Base-by-base conservation (phyloP, 2,329 filamentous ascomycete genomes). In the Malbranchea cinnamomea region DNA sequence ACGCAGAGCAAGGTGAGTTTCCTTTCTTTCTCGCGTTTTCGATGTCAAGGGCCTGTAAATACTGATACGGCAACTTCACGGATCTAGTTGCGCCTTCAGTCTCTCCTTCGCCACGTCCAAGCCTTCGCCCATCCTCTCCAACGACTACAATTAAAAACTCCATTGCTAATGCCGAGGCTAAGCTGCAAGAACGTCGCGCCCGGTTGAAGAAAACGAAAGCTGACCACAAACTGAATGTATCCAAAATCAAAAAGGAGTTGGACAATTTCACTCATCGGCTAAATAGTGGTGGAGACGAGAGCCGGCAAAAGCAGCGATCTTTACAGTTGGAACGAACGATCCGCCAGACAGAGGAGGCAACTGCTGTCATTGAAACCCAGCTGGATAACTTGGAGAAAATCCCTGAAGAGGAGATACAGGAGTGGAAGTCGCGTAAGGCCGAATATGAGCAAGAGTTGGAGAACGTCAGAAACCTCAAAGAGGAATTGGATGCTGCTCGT, bases 101-200 rank as follows among this genome's bases (percentile, higher is more conserved):
- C 15, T 49, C 59, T 11, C 57, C 67, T 15, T 58, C 67, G 24
- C 60, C 65, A 28, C 68, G 71, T 37, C 67, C 69, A 37, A 61
- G 67, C 17, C 60, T 74, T 32, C 65, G 71, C 24, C 72, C 72
- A 26, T 71, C 70, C 22, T 76, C 72, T 14, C 72, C 72, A 10
- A 68, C 65, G 9, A 74, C 72, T 10, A 76, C 72, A 1, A 55
- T 77, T 29, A 73, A 67, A 47, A 74, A 74, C 36, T 75, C 72
- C 5, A 73, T 77, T 31, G 57, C 65, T 37, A 68, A 70, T 22
- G 68, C 68, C 22, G 70, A 76, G 45, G 58, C 62, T 30, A 72
- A 71, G 43, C 52, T 74, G 15, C 65, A 65, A 36, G 71, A 76
- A 37, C 63, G 64, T 33, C 66, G 68, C 29, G 63, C 67, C 40